Base-by-base conservation (phyloP, 305 asterid species). In the Solanum hybrid region DNA sequence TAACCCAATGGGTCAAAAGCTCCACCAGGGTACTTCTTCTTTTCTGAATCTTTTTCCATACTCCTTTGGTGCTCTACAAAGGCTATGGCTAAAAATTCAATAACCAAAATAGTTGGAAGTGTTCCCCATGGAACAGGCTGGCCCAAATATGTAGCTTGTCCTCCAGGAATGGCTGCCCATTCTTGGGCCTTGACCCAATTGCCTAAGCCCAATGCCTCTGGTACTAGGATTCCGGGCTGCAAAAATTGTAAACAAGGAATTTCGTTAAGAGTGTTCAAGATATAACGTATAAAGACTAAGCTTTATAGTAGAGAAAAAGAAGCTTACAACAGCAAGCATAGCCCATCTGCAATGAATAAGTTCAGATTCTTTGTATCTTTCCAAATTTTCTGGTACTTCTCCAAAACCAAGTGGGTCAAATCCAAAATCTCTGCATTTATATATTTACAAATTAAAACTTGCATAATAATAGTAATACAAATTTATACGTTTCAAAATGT, bases 41-140 rank as follows among this genome's bases (percentile, higher is more conserved):
- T 97, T 87, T 97, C 99, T 3, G 95, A 90, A 94, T 97, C 98
- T 71, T 96, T 97, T 92, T 96, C 99, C 93, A 94, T 94, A 93
- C 97, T 97, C 90, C 98, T 92, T 89, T 96, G 99, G 92, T 97
- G 98, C 93, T 97, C 99, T 2, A 97, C 99, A 79, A 97, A 97
- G 26, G 99, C 95, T 81, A 97, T 95, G 22, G 98, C 94, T 36
- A 97, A 56, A 92, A 97, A 96, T 86, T 97, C 99, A 13, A 96
- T 95, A 60, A 77, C 96, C 94, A 97, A 92, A 77, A 96, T 95
- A 87, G 98, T 97, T 82, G 99, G 99, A 11, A 96, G 94, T 86
- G 98, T 95, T 12, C 98, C 99, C 99, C 99, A 97, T 38, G 99
- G 99, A 37, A 97, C 99, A 7, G 99, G 99, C 93, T 94, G 94